Conservation (phyloP, 1,139 yeast genomes). For the Meyerozyma smithsonii region DNA sequence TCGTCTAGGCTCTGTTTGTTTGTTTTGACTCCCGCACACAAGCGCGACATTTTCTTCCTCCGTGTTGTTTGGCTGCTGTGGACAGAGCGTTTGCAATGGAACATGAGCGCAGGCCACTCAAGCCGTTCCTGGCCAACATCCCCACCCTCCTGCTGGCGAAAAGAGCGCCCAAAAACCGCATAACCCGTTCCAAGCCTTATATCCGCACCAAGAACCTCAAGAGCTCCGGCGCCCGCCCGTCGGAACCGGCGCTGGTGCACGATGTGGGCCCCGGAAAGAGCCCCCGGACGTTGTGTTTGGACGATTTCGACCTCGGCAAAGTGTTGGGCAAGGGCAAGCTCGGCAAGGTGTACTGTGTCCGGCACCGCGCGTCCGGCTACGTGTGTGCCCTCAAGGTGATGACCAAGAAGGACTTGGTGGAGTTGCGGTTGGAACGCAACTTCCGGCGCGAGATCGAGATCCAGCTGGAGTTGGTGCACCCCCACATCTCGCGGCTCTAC, state of each 20-base stretch:
- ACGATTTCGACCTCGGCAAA: slow-evolving; percentile 83
- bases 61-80: background rate
- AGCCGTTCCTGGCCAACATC: slow-evolving; percentile 1
- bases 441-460: slow-evolving; percentile 89
- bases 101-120: slow-evolving; percentile 1
- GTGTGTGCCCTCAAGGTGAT: slow-evolving; percentile 88
- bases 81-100: background rate
- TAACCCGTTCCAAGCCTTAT: background rate
- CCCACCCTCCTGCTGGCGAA: background rate
- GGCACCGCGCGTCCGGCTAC: slow-evolving; percentile 69
- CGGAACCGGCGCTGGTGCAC: too few relatives aligned
- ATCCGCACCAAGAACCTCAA: background rate
- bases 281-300: slow-evolving; percentile 19
- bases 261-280: background rate
- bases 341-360: slow-evolving; percentile 88
- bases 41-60: too few relatives aligned
- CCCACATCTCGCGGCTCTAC: slow-evolving; percentile 71
- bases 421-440: slow-evolving; percentile 79
- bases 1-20: background rate
- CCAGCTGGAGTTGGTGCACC: slow-evolving; percentile 72
- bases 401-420: slow-evolving; percentile 74
- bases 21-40: background rate
- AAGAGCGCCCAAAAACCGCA: background rate
- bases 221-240: background rate
- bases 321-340: slow-evolving; percentile 90